Conservation (phyloP, 306 rosid genomes). For the Vigna unguiculata region DNA sequence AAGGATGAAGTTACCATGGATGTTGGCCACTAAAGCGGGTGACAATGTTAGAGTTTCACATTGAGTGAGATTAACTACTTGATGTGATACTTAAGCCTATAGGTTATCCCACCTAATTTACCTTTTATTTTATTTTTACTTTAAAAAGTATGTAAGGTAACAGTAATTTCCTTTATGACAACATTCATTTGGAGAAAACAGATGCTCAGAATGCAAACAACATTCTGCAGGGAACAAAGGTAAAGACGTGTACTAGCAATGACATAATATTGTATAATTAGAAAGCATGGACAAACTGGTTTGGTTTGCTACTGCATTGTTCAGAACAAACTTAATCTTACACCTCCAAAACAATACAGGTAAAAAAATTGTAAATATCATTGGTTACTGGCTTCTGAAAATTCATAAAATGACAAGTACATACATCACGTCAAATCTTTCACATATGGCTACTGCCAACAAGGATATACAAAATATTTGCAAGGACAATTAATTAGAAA, state of each 20-base stretch:
- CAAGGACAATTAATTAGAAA: slow-evolving; percentile 33
- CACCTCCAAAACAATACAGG: slow-evolving; percentile 7
- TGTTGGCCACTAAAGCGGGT: too few relatives aligned
- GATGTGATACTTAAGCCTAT: too few relatives aligned
- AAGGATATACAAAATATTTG: slow-evolving; percentile 7
- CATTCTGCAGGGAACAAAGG: slow-evolving; percentile 22
- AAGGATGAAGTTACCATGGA: too few relatives aligned
- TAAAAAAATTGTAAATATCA: slow-evolving; percentile 25
- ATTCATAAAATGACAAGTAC: slow-evolving; percentile 26
- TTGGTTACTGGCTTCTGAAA: slow-evolving; percentile 12
- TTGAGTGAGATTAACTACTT: too few relatives aligned
- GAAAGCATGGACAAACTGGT: slow-evolving; percentile 23
- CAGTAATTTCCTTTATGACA: slow-evolving; percentile 20
- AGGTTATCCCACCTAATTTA: too few relatives aligned
- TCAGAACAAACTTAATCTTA: slow-evolving; percentile 25
- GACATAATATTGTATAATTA: not conserved
- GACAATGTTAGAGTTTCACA: too few relatives aligned
- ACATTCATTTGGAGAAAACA: slow-evolving; percentile 15
- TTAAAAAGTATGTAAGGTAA: slow-evolving; percentile 14
- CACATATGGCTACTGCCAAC: slow-evolving; percentile 30
- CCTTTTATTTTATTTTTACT: not conserved
- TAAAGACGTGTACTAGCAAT: not conserved
- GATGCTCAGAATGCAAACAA: not conserved
- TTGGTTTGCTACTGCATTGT: not conserved
- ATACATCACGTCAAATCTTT: slow-evolving; percentile 27